phyloP scores from a whole-genome alignment of 441 rosid species.

The Arabidopsis lyrata region DNA sequence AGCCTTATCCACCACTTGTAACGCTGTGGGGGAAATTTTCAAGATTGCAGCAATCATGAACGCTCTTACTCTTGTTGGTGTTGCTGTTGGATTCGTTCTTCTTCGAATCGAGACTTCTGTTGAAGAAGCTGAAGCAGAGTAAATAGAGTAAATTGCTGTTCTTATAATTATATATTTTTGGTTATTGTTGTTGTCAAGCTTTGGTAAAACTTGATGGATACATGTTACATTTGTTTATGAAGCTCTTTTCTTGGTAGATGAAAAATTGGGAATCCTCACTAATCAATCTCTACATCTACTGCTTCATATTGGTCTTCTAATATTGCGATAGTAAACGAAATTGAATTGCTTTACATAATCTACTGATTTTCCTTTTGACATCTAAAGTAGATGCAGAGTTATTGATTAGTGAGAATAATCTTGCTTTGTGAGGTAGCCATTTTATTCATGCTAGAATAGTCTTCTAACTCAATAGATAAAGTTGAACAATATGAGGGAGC shows the following conservation, averaged over 20 bases:
- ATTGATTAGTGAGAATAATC: too few species aligned
- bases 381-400: too few species aligned
- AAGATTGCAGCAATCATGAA: conserved; percentile 72
- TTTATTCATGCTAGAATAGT: too few species aligned
- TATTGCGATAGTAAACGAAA: not conserved
- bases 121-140: conserved; percentile 73
- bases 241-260: conserved; percentile 31
- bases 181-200: conserved; percentile 38
- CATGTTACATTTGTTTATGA: conserved; percentile 31
- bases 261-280: not conserved
- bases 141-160: conserved; percentile 32
- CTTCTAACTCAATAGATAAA: too few species aligned
- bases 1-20: conserved; percentile 62
- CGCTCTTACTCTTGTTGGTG: conserved; percentile 70
- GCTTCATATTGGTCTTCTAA: not conserved
- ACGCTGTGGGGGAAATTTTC: conserved; percentile 64
- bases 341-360: not conserved
- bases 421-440: not conserved
- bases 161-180: conserved; percentile 19
- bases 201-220: conserved; percentile 19
- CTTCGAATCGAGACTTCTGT: conserved; percentile 69
- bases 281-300: conserved; percentile 12
- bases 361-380: too few species aligned
- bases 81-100: conserved; percentile 78
- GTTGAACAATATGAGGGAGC: not conserved